A percentile compares a stretch with the other conserved stretches of the same genome.
Conservation (phyloP, 169 alveolate species). For the Fabrea salina region DNA sequence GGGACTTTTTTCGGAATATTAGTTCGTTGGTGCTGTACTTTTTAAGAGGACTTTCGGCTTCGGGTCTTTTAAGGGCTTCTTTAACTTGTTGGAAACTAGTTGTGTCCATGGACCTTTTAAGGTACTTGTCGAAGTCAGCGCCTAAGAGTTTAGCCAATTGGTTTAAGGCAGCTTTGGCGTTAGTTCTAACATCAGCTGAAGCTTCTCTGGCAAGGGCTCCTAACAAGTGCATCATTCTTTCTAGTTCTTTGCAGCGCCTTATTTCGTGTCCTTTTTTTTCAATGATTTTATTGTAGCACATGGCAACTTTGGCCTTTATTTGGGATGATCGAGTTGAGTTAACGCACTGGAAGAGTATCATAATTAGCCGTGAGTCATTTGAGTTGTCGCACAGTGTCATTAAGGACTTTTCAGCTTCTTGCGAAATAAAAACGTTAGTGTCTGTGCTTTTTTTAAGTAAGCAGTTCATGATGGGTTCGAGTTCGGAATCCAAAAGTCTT, state of each 20-base stretch:
- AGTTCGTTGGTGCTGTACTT: neutral
- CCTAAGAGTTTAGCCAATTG: neutral
- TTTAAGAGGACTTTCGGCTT: conserved; percentile 29
- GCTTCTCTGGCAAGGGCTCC: conserved; percentile 30
- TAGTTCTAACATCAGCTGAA: conserved; percentile 29
- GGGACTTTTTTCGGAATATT: neutral
- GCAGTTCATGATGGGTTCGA: neutral
- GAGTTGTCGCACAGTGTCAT: neutral
- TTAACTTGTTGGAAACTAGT: neutral
- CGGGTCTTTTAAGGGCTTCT: neutral
- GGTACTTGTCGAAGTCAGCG: conserved; percentile 10
- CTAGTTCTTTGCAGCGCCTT: neutral
- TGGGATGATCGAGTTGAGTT: conserved; percentile 7
- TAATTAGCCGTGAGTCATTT: neutral
- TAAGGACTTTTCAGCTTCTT: conserved; percentile 26
- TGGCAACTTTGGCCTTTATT: conserved; percentile 17
- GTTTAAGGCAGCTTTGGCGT: conserved; percentile 7
- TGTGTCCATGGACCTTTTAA: neutral
- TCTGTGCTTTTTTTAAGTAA: conserved; percentile 26
- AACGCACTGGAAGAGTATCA: neutral
- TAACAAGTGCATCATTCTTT: conserved; percentile 6
- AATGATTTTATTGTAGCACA: neutral
- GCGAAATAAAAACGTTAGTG: conserved; percentile 27
- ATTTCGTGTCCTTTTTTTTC: neutral
- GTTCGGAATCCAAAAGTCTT: conserved; percentile 13